Base-by-base conservation (phyloP, 495 filamentous ascomycete species). In the Aspergillus nidulans region DNA sequence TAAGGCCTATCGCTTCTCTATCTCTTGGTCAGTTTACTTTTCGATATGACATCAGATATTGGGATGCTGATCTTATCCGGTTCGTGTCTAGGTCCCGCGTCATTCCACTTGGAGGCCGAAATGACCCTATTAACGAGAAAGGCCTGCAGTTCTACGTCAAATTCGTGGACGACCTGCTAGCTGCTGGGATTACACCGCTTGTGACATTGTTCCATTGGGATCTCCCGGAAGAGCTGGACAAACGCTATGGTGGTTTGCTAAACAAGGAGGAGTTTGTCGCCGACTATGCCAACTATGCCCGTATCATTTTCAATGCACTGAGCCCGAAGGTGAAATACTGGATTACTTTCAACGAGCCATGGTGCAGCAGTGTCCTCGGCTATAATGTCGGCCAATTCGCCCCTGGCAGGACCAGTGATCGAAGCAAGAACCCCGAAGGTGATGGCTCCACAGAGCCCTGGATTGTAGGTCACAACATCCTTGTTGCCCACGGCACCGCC, bases 1-100 rank as follows among this genome's bases (percentile, higher is more conserved):
- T 47, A 77, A 76, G 53, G 77, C 79, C 26, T 90, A 90, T 69
- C 85, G 86, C 55, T 91, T 91, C 69, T 90, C 87, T 25, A 69
- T 90, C 49, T 85, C 86, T 39, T 90, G 87, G 88, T 82, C 76
- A 20, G 77, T 78, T 40, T 73, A 81, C 58, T 12, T 8, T 4
- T 15, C 2, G 21, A 12, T 45, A 45, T 25, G 6, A 26, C 20
- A 20, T 23, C 30, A 18, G 30, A 21, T 30, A 16, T 26, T 20
- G 13, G 8, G 19, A 3, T 49, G 16, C 20, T 19, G 19, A 19
- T 4, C 9, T 2, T 19, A 79, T 81, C 50, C 77, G 16, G 42
- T 20, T 30, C 24, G 12, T 16, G 6, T 23, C 18, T 15, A 77
- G 87, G 87, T 79, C 85, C 23, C 81, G 87, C 40, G 81, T 90